Conservation (phyloP, 2,329 filamentous ascomycete genomes). For the Diplodia corticola region DNA sequence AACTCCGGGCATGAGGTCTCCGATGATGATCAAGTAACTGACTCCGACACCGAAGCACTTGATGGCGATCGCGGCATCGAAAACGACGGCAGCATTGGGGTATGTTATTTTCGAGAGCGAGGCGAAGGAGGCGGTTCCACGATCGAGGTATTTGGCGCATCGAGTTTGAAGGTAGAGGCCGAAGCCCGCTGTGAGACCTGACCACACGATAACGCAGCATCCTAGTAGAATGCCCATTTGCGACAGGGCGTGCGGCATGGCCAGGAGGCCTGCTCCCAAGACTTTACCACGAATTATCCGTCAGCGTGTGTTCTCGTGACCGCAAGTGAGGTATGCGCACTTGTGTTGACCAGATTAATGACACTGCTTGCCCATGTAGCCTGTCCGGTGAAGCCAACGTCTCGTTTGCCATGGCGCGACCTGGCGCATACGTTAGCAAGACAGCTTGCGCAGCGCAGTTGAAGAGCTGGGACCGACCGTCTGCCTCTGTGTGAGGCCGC, state of each 20-base stretch:
- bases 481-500: conserved; percentile 42
- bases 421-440: conserved; percentile 42
- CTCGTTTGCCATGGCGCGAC: conserved; percentile 65
- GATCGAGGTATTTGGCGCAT: conserved; percentile 90
- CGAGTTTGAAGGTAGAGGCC: conserved; percentile 92
- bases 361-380: conserved; percentile 89
- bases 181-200: conserved; percentile 83
- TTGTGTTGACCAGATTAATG: conserved; percentile 95
- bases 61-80: conserved; percentile 92
- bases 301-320: neutral
- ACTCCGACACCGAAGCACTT: conserved; percentile 98
- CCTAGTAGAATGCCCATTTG: conserved; percentile 93
- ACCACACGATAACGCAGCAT: conserved; percentile 83
- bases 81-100: conserved; percentile 90
- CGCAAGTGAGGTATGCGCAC: conserved; percentile 50
- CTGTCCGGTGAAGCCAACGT: conserved; percentile 67
- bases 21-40: conserved; percentile 98
- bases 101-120: conserved; percentile 97
- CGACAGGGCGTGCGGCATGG: conserved; percentile 92
- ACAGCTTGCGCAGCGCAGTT: neutral
- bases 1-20: conserved; percentile 96
- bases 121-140: conserved; percentile 88
- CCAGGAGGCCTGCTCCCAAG: conserved; percentile 88
- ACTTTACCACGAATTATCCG: conserved; percentile 55
- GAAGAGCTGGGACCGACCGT: conserved; percentile 29